phyloP scores from a whole-genome alignment of 257 asterid genomes.

The Asclepias syriaca region DNA sequence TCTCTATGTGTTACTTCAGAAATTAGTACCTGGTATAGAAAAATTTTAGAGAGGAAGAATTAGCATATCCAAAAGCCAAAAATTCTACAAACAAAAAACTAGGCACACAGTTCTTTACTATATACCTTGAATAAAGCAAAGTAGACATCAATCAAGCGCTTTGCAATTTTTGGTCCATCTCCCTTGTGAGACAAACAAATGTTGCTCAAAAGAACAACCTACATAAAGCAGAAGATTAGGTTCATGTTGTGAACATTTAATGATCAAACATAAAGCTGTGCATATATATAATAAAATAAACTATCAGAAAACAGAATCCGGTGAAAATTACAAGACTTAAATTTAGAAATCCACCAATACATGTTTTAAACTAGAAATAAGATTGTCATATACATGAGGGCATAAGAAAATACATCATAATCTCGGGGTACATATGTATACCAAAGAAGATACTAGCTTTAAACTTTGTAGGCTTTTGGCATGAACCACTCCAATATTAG shows the following conservation, averaged over 20 bases:
- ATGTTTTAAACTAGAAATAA: not conserved
- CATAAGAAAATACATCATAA: not conserved
- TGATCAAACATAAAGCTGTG: not conserved
- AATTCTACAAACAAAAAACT: not conserved
- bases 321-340: not conserved
- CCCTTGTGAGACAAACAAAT: slow-evolving; percentile 80
- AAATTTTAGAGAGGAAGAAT: not conserved
- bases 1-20: slow-evolving; percentile 52
- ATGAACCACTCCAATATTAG: not conserved
- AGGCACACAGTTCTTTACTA: slow-evolving; percentile 4
- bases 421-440: not conserved
- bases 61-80: not conserved
- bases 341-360: not conserved
- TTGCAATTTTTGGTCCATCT: slow-evolving; percentile 94
- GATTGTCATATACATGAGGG: not conserved
- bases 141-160: slow-evolving; percentile 80
- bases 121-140: slow-evolving; percentile 94
- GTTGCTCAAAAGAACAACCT: slow-evolving; percentile 89
- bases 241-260: not conserved
- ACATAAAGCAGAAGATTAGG: slow-evolving; percentile 23
- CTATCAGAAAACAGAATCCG: slow-evolving; percentile 4
- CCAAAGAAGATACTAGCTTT: not conserved
- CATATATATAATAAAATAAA: not conserved
- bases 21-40: slow-evolving; percentile 62
- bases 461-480: not conserved